A percentile compares a stretch with the other conserved stretches of the same genome.
These are phyloP conservation scores for Bromus sterilis DNA, from an alignment of 176 grass and related monocot species.

Conservation along the genomic window DNA sequence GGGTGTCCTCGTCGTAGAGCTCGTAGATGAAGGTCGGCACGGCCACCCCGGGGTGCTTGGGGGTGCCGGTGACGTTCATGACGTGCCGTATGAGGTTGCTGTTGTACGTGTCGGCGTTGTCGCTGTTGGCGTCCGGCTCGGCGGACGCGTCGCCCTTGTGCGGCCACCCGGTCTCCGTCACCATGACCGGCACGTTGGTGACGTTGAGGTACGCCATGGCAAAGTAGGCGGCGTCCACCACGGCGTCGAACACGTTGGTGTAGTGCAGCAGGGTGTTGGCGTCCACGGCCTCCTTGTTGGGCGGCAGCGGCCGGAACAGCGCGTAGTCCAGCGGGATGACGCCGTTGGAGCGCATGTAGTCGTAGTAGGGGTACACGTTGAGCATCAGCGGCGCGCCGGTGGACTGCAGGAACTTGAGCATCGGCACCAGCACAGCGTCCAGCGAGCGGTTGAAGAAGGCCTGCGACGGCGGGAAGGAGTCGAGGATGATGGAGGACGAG, in stretches of 20 bases:
- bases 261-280: conserved; percentile 95
- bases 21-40: conserved; percentile 95
- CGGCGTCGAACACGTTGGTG: conserved; percentile 92
- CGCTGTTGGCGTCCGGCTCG: conserved; percentile 72
- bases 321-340: conserved; percentile 92
- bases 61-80: conserved; percentile 88
- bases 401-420: conserved; percentile 85
- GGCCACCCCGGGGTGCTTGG: conserved; percentile 80
- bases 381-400: conserved; percentile 74
- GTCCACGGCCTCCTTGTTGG: conserved; percentile 97
- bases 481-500: conserved; percentile 94
- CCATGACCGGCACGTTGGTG: conserved; percentile 81
- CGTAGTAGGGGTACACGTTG: conserved; percentile 97
- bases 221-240: conserved; percentile 90
- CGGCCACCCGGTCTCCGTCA: conserved; percentile 92
- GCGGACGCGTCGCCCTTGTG: conserved; percentile 78
- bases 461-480: conserved; percentile 94
- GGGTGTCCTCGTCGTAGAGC: conserved; percentile 88
- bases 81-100: conserved; percentile 92
- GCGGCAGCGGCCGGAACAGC: conserved; percentile 80
- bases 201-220: conserved; percentile 95
- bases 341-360: conserved; percentile 97
- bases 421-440: conserved; percentile 49
- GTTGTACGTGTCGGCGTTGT: conserved; percentile 96
- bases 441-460: conserved; percentile 98